Base-by-base conservation (phyloP, 2,329 filamentous ascomycete genomes). In the Cercospora nicotianae region DNA sequence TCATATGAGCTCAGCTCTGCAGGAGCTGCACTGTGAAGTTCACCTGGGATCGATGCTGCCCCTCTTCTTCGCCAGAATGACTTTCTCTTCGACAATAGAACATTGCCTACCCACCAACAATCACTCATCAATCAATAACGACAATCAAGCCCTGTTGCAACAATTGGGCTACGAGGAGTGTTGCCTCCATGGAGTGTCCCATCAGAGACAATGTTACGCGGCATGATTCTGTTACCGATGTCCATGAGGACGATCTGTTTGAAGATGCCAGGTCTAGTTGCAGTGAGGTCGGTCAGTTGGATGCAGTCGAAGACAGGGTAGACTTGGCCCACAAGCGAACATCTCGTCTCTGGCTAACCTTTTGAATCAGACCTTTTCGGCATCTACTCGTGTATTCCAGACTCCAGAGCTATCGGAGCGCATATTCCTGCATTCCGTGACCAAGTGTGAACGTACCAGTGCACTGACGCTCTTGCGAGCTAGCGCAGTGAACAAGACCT, bases 151-250 rank as follows among this genome's bases (percentile, higher is more conserved):
- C 20, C 45, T 2, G 45, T 51, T 51, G 2, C 45, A 51, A 51
- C 20, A 51, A 13, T 26, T 51, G 45, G 10, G 3, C 12, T 7
- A 26, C 45, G 6, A 51, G 20, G 9, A 51, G 13, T 51, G 4
- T 26, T 30, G 12, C 9, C 18, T 7, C 13, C 13, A 60, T 60
- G 58, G 30, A 60, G 12, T 16, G 39, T 12, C 30, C 26, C 20
- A 60, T 60, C 18, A 36, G 58, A 13, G 18, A 53, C n/a, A 13
- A n/a, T 30, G 39, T 53, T 10, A 36, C 23, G 10, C 60, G 60
- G 8, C 60, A 53, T 53, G 60, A 55, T 48, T 63, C 60, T n/a
- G 10, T 63, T 26, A 63, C 60, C 10, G 45, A 51, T 7, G 30
- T 51, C 42, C 28, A 63, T 20, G n/a, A 42, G 4, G 58, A 60